Conservation (phyloP, 2,329 filamentous ascomycete genomes). For the Microcyclospora tardicrescens region DNA sequence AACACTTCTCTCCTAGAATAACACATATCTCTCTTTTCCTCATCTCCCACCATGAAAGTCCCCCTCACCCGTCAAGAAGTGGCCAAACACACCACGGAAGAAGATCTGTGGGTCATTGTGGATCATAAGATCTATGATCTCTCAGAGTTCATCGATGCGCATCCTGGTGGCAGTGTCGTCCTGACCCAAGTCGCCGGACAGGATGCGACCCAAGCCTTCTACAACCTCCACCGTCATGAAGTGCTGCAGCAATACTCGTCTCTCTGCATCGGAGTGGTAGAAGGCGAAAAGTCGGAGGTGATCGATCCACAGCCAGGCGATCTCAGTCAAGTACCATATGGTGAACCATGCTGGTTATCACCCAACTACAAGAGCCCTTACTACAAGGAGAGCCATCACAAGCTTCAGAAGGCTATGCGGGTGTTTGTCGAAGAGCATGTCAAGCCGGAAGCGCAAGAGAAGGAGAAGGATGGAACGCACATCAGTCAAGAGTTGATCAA, state of each 20-base stretch:
- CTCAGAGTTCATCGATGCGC: conserved; percentile 71
- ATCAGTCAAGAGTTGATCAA: conserved; percentile 62
- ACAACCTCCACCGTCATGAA: conserved; percentile 85
- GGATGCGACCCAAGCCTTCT: conserved; percentile 73
- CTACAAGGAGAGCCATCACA: conserved; percentile 61
- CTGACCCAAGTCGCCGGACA: conserved; percentile 67
- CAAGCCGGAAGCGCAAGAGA: conserved; percentile 60
- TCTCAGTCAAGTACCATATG: conserved; percentile 66
- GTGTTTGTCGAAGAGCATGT: conserved; percentile 61
- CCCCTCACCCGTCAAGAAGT: conserved; percentile 19
- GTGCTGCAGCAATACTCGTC: conserved; percentile 68
- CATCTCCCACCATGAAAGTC: conserved; percentile 9
- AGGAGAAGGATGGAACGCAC: conserved; percentile 59
- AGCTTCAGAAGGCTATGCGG: conserved; percentile 55
- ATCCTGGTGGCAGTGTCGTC: conserved; percentile 71
- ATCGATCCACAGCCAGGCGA: conserved; percentile 57
- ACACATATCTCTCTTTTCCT: no score
- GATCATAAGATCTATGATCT: conserved; percentile 81
- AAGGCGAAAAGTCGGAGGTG: conserved; percentile 62
- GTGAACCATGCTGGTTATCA: conserved; percentile 70
- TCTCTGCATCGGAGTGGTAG: conserved; percentile 62
- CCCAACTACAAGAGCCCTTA: conserved; percentile 68
- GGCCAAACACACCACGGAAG: conserved; percentile 52
- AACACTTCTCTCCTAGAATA: no score
- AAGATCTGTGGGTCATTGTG: conserved; percentile 71